Percentiles rank a stretch among this genome's conserved stretches.
Conservation (phyloP, 2,329 filamentous ascomycete genomes). For the Ascochyta viciae-villosae region DNA sequence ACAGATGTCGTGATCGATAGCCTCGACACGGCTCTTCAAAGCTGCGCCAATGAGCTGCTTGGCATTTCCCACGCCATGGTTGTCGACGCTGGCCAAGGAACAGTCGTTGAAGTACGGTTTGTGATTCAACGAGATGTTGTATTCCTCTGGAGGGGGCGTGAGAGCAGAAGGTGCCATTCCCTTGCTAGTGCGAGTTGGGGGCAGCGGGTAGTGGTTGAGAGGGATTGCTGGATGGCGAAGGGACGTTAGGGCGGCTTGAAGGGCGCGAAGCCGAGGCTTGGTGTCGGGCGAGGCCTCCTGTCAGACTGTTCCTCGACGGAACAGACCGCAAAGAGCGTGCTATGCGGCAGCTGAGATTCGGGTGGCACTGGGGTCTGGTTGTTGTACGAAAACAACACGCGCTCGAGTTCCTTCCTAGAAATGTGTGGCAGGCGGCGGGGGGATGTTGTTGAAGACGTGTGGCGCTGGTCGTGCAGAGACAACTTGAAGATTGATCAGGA, state of each 20-base stretch:
- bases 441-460: slow-evolving; percentile 59
- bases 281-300: slow-evolving; percentile 91
- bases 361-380: slow-evolving; percentile 62
- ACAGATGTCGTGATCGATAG: slow-evolving; percentile 86
- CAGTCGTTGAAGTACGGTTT: slow-evolving; percentile 38
- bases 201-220: slow-evolving; percentile 17
- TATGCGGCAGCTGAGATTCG: slow-evolving; percentile 98
- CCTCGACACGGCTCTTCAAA: slow-evolving; percentile 82
- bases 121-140: slow-evolving; percentile 50
- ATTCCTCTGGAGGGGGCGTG: slow-evolving; percentile 53
- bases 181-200: slow-evolving; percentile 51
- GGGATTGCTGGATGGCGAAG: slow-evolving; percentile 33
- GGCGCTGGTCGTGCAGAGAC: slow-evolving; percentile 53
- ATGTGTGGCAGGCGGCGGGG: slow-evolving; percentile 51
- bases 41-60: slow-evolving; percentile 87
- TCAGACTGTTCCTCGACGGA: slow-evolving; percentile 94
- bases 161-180: slow-evolving; percentile 77
- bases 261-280: slow-evolving; percentile 86
- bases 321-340: slow-evolving; percentile 97
- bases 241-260: slow-evolving; percentile 92
- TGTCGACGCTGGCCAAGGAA: slow-evolving; percentile 46
- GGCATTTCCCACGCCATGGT: slow-evolving; percentile 62
- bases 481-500: slow-evolving; percentile 56
- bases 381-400: slow-evolving; percentile 54
- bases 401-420: slow-evolving; percentile 48